These are phyloP conservation scores for Aspergillus nidulans DNA, from an alignment of 495 filamentous ascomycete species.

Conservation along the genomic window DNA sequence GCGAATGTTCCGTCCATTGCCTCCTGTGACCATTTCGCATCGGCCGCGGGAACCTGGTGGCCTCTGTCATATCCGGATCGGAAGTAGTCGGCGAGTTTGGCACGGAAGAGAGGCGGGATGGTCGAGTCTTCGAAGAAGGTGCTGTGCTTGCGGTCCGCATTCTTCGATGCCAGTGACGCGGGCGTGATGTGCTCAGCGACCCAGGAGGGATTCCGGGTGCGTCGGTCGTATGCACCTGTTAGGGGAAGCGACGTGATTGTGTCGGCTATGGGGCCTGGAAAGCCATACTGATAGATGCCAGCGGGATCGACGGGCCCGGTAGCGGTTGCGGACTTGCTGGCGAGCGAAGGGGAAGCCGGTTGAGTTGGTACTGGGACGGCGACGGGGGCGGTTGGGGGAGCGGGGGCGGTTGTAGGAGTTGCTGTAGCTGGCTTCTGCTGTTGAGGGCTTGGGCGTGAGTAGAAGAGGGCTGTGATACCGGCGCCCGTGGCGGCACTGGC, in stretches of 20 bases:
- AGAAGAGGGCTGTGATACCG: constrained; percentile 74
- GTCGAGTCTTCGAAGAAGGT: constrained; percentile 73
- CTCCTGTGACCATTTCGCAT: constrained; percentile 89
- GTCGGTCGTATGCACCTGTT: constrained; percentile 84
- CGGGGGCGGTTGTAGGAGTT: constrained; percentile 7
- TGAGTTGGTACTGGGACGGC: constrained; percentile 26
- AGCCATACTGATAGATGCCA: constrained; percentile 93
- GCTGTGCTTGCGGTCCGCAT: constrained; percentile 81
- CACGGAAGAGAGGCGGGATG: constrained; percentile 84
- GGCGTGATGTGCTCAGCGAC: constrained; percentile 97
- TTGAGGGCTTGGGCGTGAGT: constrained; percentile 49
- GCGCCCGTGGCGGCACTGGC: constrained; percentile 86
- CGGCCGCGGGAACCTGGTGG: constrained; percentile 88
- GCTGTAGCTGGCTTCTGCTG: constrained; percentile 37
- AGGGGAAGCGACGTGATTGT: constrained; percentile 68
- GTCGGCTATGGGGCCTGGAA: constrained; percentile 86
- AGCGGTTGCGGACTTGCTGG: constrained; percentile 30
- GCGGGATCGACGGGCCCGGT: constrained; percentile 69
- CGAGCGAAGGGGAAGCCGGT: constrained; percentile 35
- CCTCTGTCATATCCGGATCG: constrained; percentile 76
- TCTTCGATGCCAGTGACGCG: constrained; percentile 65
- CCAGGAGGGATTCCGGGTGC: constrained; percentile 89
- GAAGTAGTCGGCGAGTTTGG: constrained; percentile 85
- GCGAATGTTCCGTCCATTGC: constrained; percentile 94
- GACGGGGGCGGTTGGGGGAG: constrained; percentile 14